These are phyloP conservation scores for Solanum pennellii DNA, from an alignment of 257 asterid species.

Conservation along the genomic window DNA sequence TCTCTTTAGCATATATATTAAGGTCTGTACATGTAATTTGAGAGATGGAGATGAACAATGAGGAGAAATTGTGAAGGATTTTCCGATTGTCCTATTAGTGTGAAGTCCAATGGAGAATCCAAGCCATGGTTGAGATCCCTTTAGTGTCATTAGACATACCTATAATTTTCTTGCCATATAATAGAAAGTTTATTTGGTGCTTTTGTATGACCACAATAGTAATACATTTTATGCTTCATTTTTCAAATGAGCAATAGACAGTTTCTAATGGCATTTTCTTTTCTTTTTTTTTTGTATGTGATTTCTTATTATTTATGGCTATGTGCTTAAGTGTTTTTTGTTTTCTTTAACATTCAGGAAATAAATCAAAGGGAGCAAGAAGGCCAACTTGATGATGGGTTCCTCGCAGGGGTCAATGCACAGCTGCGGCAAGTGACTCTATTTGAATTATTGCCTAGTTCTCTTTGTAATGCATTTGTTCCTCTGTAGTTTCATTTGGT, in stretches of 20 bases:
- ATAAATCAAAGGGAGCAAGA: slow-evolving; percentile 81
- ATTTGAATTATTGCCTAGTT: not conserved
- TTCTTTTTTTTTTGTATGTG: not conserved
- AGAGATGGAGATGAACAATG: not conserved
- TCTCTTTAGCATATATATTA: not conserved
- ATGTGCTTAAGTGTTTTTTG: not conserved
- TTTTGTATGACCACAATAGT: not conserved
- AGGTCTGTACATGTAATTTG: not conserved
- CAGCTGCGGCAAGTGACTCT: slow-evolving; percentile 72
- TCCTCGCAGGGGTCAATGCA: slow-evolving; percentile 82
- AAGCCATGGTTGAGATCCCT: not conserved
- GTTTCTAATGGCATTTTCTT: slow-evolving; percentile 2
- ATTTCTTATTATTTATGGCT: not conserved
- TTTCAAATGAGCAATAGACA: not conserved
- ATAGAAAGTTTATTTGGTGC: not conserved
- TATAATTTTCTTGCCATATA: not conserved
- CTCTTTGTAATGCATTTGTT: no score
- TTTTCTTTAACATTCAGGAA: slow-evolving; percentile 40
- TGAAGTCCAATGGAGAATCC: not conserved
- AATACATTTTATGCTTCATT: not conserved
- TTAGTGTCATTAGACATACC: not conserved
- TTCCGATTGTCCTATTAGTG: not conserved
- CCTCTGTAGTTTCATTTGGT: no score
- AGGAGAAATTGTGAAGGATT: not conserved
- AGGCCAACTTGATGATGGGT: slow-evolving; percentile 93